These are phyloP conservation scores for Spatholobus suberectus DNA, from an alignment of 306 rosid genomes.

Conservation along the genomic window DNA sequence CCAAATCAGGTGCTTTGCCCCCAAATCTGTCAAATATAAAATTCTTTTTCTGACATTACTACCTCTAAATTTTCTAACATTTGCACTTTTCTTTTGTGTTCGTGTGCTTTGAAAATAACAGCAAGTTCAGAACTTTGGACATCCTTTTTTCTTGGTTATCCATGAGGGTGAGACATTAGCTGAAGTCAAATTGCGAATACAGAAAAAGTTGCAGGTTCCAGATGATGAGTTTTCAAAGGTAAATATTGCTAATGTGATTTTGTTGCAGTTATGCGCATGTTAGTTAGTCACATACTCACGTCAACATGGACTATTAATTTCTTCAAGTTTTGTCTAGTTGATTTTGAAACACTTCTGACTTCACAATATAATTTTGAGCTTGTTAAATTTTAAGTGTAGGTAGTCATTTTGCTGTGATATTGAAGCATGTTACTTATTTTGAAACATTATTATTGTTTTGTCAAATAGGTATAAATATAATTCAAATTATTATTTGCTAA, in stretches of 20 bases:
- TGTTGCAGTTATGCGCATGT: background rate
- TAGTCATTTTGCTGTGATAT: constrained; percentile 12
- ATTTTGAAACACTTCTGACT: background rate
- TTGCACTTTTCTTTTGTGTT: background rate
- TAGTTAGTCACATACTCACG: background rate
- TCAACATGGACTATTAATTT: background rate
- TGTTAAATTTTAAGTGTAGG: constrained; percentile 16
- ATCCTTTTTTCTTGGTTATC: constrained; percentile 88
- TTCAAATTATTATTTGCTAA: background rate
- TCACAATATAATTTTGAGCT: constrained; percentile 3
- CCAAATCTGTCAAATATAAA: background rate
- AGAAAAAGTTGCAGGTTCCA: constrained; percentile 85
- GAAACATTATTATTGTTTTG: background rate
- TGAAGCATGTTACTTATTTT: background rate
- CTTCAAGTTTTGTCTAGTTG: background rate
- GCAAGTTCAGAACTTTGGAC: constrained; percentile 96
- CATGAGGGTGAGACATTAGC: constrained; percentile 84
- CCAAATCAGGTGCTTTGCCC: constrained; percentile 65
- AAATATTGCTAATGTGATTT: constrained; percentile 8
- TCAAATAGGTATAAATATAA: background rate
- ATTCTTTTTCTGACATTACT: background rate
- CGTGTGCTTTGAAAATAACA: constrained; percentile 36
- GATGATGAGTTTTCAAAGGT: constrained; percentile 92
- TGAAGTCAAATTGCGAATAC: constrained; percentile 81
- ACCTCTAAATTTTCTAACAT: constrained; percentile 6